Conservation (phyloP, 495 filamentous ascomycete species). For the Penicillium malachiteum region DNA sequence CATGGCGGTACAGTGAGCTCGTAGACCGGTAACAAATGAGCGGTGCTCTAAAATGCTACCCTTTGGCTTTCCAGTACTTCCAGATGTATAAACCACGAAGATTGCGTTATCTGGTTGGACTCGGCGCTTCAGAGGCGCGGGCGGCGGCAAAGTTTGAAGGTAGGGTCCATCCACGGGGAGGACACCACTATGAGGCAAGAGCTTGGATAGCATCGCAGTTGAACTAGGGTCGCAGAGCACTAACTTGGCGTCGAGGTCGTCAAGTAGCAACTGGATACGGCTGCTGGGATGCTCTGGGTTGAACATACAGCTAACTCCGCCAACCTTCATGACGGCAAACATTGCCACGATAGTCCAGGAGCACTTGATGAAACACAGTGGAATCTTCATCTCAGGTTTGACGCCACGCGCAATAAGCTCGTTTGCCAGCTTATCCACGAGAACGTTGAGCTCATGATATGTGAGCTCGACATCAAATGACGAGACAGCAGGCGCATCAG, state of each 20-base stretch:
- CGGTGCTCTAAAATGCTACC: background rate
- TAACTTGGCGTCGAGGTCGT: background rate
- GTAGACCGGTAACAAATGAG: background rate
- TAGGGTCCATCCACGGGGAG: background rate
- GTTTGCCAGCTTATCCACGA: slow-evolving; percentile 28
- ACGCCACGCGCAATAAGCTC: slow-evolving; percentile 12
- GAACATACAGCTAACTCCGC: background rate
- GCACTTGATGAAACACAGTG: background rate
- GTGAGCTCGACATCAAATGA: slow-evolving; percentile 15
- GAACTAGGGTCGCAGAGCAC: background rate
- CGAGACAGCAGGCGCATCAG: no score
- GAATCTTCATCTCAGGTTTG: background rate
- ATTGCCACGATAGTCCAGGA: background rate
- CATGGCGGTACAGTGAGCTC: background rate
- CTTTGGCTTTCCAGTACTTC: slow-evolving; percentile 9
- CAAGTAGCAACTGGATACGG: background rate
- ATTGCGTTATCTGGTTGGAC: background rate
- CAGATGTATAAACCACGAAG: slow-evolving; percentile 10
- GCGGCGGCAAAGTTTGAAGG: background rate
- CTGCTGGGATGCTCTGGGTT: background rate
- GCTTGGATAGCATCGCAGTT: background rate
- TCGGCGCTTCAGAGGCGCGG: background rate
- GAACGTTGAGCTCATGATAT: slow-evolving; percentile 45
- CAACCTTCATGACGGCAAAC: background rate
- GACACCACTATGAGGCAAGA: no score